These are phyloP conservation scores for Trichocladium uniseriatum DNA, from an alignment of 495 filamentous ascomycete genomes.

Conservation along the genomic window DNA sequence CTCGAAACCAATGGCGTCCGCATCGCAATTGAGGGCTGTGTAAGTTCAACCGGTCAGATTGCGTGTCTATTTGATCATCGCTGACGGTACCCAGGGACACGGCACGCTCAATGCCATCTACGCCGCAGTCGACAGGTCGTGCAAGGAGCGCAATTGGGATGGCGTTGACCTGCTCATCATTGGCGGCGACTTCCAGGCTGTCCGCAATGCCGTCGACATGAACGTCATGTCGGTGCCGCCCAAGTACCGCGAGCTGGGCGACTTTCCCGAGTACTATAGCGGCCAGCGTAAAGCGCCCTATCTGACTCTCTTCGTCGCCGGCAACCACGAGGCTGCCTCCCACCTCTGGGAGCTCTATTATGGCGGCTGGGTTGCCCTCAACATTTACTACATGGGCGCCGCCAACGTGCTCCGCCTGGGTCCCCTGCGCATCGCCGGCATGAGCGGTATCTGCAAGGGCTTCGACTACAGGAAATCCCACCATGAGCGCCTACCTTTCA, in stretches of 20 bases:
- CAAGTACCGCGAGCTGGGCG: conserved; percentile 75
- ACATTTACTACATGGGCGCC: conserved; percentile 93
- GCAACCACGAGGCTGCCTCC: conserved; percentile 88
- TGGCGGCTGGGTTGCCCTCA: conserved; percentile 92
- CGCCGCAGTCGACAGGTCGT: conserved; percentile 54
- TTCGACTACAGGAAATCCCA: conserved; percentile 76
- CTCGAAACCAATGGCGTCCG: conserved; percentile 36
- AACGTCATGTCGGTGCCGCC: conserved; percentile 74
- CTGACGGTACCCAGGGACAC: conserved; percentile 56
- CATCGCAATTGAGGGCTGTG: conserved; percentile 69
- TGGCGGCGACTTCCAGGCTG: conserved; percentile 80
- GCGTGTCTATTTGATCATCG: not conserved
- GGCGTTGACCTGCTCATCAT: conserved; percentile 78
- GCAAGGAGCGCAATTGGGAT: conserved; percentile 59
- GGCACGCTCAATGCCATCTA: conserved; percentile 88
- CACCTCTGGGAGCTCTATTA: conserved; percentile 87
- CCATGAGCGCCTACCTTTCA: conserved; percentile 80
- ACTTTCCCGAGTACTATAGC: conserved; percentile 90
- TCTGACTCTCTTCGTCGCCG: conserved; percentile 82
- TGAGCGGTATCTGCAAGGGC: conserved; percentile 89
- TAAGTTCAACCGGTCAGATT: conserved; percentile 34
- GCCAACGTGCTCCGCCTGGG: conserved; percentile 79
- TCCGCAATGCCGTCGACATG: conserved; percentile 80
- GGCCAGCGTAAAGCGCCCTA: conserved; percentile 69
- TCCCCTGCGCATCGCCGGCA: conserved; percentile 73